Conservation (phyloP, 2,329 filamentous ascomycete genomes). For the Emydomyces testavorans region DNA sequence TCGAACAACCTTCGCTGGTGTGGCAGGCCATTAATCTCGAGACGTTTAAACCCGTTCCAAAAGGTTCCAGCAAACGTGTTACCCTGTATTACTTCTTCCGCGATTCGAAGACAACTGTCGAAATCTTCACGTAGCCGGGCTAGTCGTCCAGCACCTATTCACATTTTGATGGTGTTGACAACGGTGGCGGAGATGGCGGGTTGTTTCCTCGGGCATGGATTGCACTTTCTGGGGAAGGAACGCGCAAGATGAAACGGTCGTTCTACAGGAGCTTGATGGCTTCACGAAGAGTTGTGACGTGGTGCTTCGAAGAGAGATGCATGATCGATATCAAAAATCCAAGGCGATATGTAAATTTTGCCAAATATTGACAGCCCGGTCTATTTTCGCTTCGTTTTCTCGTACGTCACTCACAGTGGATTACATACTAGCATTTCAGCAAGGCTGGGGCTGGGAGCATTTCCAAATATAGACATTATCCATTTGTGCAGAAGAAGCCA, state of each 20-base stretch:
- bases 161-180: conserved; percentile 14
- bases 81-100: conserved; percentile 35
- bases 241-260: not conserved
- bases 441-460: too few species aligned
- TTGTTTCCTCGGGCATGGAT: conserved; percentile 15
- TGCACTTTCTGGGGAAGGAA: conserved; percentile 9
- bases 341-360: conserved; percentile 8
- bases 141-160: too few species aligned
- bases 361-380: not conserved
- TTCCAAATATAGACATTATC: too few species aligned
- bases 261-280: conserved; percentile 12
- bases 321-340: conserved; percentile 9
- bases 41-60: conserved; percentile 26
- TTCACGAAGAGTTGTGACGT: conserved; percentile 12
- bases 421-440: not conserved
- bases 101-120: conserved; percentile 30
- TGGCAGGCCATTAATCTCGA: conserved; percentile 35
- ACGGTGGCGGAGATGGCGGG: conserved; percentile 13
- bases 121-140: conserved; percentile 29
- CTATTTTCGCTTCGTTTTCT: not conserved
- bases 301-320: conserved; percentile 15
- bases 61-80: conserved; percentile 37
- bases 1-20: conserved; percentile 30
- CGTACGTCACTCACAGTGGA: not conserved
- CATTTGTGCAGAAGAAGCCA: too few species aligned